Conservation (phyloP, 306 rosid species). For the Vigna unguiculata region DNA sequence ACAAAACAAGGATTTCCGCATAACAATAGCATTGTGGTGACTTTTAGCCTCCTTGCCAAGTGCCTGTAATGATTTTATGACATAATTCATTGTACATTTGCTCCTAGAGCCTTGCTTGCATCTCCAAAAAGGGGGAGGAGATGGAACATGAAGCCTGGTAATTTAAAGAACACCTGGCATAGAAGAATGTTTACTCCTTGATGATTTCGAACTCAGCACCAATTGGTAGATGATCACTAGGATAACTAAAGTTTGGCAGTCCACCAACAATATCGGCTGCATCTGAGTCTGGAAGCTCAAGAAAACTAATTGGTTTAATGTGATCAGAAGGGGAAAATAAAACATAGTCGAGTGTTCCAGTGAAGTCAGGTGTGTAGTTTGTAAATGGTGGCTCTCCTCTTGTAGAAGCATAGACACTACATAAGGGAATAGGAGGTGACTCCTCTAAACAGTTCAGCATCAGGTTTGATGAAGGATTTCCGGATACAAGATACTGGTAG, state of each 20-base stretch:
- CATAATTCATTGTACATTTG: conserved; percentile 25
- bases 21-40: conserved; percentile 13
- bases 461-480: conserved; percentile 54
- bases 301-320: conserved; percentile 75
- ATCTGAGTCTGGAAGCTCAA: conserved; percentile 75
- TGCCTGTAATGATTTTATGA: conserved; percentile 18
- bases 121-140: background rate
- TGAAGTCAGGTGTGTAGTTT: conserved; percentile 92
- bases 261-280: conserved; percentile 78
- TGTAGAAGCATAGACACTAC: conserved; percentile 68
- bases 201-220: conserved; percentile 80
- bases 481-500: conserved; percentile 73
- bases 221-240: conserved; percentile 94
- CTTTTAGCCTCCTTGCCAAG: conserved; percentile 19
- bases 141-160: conserved; percentile 28
- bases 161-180: conserved; percentile 38
- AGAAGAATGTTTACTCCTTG: conserved; percentile 42
- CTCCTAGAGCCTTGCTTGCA: conserved; percentile 13
- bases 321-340: conserved; percentile 65
- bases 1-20: background rate
- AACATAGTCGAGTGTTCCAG: conserved; percentile 84
- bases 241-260: conserved; percentile 75
- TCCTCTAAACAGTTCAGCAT: conserved; percentile 56
- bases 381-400: conserved; percentile 92
- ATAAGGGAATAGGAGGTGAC: conserved; percentile 60